Evolutionary conservation across 495 filamentous ascomycete genomes (phyloP).

Genomic region (Neurospora pannonica): DNA sequence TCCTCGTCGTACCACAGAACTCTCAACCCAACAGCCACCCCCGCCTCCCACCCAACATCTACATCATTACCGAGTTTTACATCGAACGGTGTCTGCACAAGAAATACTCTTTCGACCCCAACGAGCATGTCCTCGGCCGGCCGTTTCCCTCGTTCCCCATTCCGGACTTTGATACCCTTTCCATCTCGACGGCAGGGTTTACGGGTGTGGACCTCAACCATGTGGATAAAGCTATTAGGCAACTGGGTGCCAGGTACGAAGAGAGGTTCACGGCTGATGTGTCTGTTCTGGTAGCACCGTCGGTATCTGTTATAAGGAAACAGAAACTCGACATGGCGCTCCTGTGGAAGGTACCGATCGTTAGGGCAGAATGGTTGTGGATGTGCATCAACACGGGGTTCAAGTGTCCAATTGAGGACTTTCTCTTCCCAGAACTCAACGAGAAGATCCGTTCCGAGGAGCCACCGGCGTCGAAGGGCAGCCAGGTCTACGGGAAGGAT

Average conservation of each 20-base stretch:
- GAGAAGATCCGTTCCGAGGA: conserved; percentile 14
- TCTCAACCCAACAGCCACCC: conserved; percentile 32
- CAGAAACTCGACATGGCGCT: conserved; percentile 72
- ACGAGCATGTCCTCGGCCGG: conserved; percentile 58
- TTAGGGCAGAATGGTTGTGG: conserved; percentile 75
- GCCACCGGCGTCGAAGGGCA: not conserved
- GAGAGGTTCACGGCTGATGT: conserved; percentile 58
- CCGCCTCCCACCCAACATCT: conserved; percentile 23
- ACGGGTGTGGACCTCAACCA: conserved; percentile 78
- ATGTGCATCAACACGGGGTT: conserved; percentile 51
- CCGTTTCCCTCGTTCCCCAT: conserved; percentile 66
- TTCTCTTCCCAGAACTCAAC: conserved; percentile 25
- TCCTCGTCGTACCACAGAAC: conserved; percentile 42
- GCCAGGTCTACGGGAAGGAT: not conserved
- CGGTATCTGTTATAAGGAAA: conserved; percentile 41
- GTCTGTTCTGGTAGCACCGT: conserved; percentile 61
- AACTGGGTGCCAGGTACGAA: conserved; percentile 72
- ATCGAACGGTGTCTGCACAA: conserved; percentile 77
- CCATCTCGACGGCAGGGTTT: conserved; percentile 74
- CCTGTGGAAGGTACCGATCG: conserved; percentile 65
- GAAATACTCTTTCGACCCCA: conserved; percentile 60
- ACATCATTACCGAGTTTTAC: conserved; percentile 82
- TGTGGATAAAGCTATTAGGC: conserved; percentile 58
- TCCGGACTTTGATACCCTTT: conserved; percentile 53
- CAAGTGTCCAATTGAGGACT: conserved; percentile 28